These are phyloP conservation scores for Talaromyces verruculosus DNA, from an alignment of 2,329 filamentous ascomycete species.

Conservation along the genomic window DNA sequence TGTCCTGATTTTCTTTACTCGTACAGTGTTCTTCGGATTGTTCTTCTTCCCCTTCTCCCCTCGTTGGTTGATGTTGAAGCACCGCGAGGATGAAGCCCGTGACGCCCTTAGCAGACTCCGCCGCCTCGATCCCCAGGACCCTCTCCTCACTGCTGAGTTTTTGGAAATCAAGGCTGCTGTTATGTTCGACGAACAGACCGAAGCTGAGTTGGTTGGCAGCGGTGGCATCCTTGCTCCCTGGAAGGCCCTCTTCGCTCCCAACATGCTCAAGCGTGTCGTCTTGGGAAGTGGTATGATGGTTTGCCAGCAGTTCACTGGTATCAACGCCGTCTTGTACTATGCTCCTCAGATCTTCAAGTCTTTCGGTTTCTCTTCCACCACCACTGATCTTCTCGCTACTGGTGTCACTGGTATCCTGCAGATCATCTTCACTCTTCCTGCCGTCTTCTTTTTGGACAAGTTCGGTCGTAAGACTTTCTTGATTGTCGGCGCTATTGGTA, in stretches of 20 bases:
- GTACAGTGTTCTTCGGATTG: slow-evolving; percentile 37
- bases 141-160: slow-evolving; percentile 63
- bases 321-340: slow-evolving; percentile 40
- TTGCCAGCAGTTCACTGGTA: slow-evolving; percentile 40
- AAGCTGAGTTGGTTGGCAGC: slow-evolving; percentile 38
- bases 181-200: slow-evolving; percentile 66
- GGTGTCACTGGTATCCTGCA: slow-evolving; percentile 36
- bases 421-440: slow-evolving; percentile 39
- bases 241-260: slow-evolving; percentile 61
- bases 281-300: slow-evolving; percentile 28
- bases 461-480: slow-evolving; percentile 41
- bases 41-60: slow-evolving; percentile 57
- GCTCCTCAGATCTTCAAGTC: slow-evolving; percentile 30
- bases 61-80: slow-evolving; percentile 52
- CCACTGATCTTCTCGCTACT: slow-evolving; percentile 30
- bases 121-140: slow-evolving; percentile 19
- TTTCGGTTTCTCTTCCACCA: slow-evolving; percentile 30
- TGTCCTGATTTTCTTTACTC: not conserved
- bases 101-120: slow-evolving; percentile 18
- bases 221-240: slow-evolving; percentile 63
- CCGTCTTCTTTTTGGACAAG: slow-evolving; percentile 40
- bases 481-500: slow-evolving; percentile 59
- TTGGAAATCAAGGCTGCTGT: slow-evolving; percentile 75
- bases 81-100: slow-evolving; percentile 46
- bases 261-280: slow-evolving; percentile 64